These are phyloP conservation scores for Gossypium turneri DNA, from an alignment of 345 rosid species.

Conservation along the genomic window DNA sequence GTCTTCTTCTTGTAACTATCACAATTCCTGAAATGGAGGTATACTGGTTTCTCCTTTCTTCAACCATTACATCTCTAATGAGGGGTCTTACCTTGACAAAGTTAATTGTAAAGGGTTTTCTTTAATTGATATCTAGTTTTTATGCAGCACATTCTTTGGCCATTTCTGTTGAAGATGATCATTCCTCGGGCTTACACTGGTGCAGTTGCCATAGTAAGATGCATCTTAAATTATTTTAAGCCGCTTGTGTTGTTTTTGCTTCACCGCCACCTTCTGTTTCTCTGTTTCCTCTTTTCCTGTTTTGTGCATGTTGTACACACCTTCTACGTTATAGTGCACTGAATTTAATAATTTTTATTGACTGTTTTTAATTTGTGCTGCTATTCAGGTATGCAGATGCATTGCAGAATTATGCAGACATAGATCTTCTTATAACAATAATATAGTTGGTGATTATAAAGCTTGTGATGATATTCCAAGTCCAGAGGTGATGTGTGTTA, in stretches of 20 bases:
- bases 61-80: constrained; percentile 5
- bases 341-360: not conserved
- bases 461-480: constrained; percentile 77
- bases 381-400: constrained; percentile 87
- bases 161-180: constrained; percentile 85
- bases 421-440: constrained; percentile 48
- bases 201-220: constrained; percentile 76
- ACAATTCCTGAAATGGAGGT: constrained; percentile 99
- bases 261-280: not conserved
- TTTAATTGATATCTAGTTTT: not conserved
- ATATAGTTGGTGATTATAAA: constrained; percentile 71
- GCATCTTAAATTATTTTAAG: not conserved
- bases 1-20: constrained; percentile 87
- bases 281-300: constrained; percentile 3
- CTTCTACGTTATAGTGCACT: constrained; percentile 9
- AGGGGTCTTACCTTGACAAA: not conserved
- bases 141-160: constrained; percentile 92
- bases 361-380: constrained; percentile 23
- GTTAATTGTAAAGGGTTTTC: not conserved
- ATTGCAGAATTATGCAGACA: constrained; percentile 81
- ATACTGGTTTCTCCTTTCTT: constrained; percentile 11
- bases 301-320: not conserved
- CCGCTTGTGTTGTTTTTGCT: constrained; percentile 1
- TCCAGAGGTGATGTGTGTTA: constrained; percentile 61
- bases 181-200: constrained; percentile 67